Conservation (phyloP, 225 moss, liverwort and hornwort genomes). For the Takakia lepidozioides region DNA sequence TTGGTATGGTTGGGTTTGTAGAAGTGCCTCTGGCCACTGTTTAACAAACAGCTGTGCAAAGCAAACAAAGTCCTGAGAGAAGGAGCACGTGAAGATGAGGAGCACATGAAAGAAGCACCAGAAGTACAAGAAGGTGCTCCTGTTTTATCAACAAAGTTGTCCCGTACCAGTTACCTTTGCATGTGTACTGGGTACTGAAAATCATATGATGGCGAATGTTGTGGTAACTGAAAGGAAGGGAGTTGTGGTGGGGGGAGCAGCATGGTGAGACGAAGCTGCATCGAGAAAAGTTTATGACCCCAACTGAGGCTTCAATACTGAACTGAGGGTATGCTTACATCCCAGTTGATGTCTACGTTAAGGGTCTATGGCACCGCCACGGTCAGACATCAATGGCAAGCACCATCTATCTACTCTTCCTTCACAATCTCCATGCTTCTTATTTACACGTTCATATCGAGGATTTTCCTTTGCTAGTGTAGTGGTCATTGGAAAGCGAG, state of each 20-base stretch:
- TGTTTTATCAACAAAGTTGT: too few species aligned
- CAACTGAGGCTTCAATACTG: constrained; percentile 50
- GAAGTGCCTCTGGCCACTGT: constrained; percentile 35
- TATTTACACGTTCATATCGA: constrained; percentile 6
- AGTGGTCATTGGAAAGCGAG: constrained; percentile 18
- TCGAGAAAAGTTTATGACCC: constrained; percentile 64
- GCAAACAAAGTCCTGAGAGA: constrained; percentile 10
- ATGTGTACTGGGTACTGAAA: too few species aligned
- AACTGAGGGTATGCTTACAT: constrained; percentile 67
- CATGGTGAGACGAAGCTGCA: constrained; percentile 53
- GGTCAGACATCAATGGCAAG: constrained; percentile 21
- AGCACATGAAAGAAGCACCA: constrained; percentile 42
- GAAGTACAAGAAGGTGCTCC: constrained; percentile 32
- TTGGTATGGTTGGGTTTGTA: constrained; percentile 8
- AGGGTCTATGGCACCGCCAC: constrained; percentile 43
- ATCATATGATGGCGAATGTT: too few species aligned
- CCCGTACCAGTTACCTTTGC: too few species aligned
- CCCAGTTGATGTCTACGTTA: constrained; percentile 59
- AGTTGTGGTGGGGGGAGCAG: constrained; percentile 30
- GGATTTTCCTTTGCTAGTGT: constrained; percentile 17
- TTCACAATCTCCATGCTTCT: constrained; percentile 8
- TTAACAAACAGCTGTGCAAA: constrained; percentile 22
- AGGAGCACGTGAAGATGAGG: constrained; percentile 45
- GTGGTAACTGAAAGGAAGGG: too few species aligned
- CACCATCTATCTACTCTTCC: constrained; percentile 17